phyloP scores from a whole-genome alignment of 352 stramenopile genomes.

The Thalassiosira delicatula region DNA sequence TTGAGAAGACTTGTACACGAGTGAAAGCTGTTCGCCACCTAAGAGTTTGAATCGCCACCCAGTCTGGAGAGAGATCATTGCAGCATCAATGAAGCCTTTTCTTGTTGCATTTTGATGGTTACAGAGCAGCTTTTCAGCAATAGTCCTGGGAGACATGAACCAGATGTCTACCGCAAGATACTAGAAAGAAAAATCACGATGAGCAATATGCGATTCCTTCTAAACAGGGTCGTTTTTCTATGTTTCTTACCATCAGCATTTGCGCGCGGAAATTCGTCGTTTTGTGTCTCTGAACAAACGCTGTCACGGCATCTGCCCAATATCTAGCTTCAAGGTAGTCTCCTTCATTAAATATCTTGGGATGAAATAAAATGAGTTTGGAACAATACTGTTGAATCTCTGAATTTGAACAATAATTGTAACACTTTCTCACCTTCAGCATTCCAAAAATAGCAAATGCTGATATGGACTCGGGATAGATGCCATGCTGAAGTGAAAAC shows the following conservation, averaged over 20 bases:
- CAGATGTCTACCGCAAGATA: slow-evolving; percentile 32
- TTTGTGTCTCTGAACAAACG: no score
- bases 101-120: slow-evolving; percentile 14
- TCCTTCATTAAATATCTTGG: no score
- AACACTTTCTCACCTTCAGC: background rate
- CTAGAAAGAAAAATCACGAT: background rate
- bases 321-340: no score
- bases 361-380: no score
- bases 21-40: slow-evolving; percentile 26
- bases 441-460: slow-evolving; percentile 27
- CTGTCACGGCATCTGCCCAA: no score
- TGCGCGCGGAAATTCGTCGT: no score
- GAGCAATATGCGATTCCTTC: no score
- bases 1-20: slow-evolving; percentile 3
- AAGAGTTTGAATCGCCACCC: slow-evolving; percentile 23
- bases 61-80: background rate
- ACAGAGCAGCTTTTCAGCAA: slow-evolving; percentile 6
- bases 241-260: no score
- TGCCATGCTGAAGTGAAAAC: slow-evolving; percentile 6
- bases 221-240: no score
- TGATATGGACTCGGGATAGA: slow-evolving; percentile 16
- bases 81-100: slow-evolving; percentile 16
- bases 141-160: background rate
- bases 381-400: background rate
- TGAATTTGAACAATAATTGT: background rate